These are phyloP conservation scores for Prunus yedoensis DNA, from an alignment of 331 rosid species.

Conservation along the genomic window DNA sequence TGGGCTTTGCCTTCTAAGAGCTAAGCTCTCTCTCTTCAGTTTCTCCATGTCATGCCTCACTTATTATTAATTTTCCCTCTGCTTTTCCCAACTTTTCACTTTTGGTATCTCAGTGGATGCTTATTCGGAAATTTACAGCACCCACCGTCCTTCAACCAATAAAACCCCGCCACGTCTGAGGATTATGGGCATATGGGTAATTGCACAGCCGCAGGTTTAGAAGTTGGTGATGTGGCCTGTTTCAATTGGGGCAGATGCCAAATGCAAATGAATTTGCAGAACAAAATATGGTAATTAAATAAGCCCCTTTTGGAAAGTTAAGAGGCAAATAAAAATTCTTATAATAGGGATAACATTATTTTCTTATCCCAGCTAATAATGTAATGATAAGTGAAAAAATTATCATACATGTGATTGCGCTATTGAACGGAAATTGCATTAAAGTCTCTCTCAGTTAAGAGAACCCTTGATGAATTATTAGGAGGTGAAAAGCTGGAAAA, in stretches of 20 bases:
- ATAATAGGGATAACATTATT: too few relatives aligned
- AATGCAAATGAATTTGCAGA: neutral
- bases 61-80: neutral
- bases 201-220: neutral
- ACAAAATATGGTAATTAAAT: neutral
- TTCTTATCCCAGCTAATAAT: too few relatives aligned
- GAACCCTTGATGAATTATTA: too few relatives aligned
- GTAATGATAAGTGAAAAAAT: too few relatives aligned
- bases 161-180: neutral
- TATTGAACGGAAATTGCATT: too few relatives aligned
- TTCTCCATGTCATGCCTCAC: neutral
- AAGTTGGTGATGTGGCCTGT: neutral
- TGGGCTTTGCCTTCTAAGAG: constrained; percentile 4
- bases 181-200: neutral
- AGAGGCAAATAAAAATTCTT: neutral
- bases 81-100: constrained; percentile 3
- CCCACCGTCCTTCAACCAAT: neutral
- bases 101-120: constrained; percentile 6
- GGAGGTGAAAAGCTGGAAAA: too few relatives aligned
- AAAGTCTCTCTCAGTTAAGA: too few relatives aligned
- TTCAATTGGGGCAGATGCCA: neutral
- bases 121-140: neutral
- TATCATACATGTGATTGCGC: too few relatives aligned
- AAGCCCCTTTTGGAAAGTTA: neutral
- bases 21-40: neutral